Percentiles rank a stretch among this genome's conserved stretches.
These are phyloP conservation scores for Styphnolobium japonicum DNA, from an alignment of 306 rosid genomes.

Conservation along the genomic window DNA sequence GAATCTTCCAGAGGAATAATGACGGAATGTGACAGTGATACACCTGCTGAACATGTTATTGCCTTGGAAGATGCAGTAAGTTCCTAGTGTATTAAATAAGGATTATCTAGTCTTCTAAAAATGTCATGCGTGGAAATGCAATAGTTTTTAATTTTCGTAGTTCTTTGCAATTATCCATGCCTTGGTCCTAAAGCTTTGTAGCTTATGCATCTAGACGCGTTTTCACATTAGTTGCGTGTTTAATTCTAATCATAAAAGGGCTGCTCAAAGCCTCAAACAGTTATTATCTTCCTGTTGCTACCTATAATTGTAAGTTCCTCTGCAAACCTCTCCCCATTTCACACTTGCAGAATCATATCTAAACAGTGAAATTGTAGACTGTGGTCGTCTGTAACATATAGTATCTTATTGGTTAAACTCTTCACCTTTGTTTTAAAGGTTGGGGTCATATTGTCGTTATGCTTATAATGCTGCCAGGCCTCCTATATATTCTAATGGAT, in stretches of 20 bases:
- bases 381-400: not conserved
- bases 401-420: not conserved
- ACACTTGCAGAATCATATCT: not conserved
- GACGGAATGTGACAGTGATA: slow-evolving; percentile 46
- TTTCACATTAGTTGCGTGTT: not conserved
- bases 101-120: not conserved
- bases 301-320: not conserved
- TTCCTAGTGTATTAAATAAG: slow-evolving; percentile 7
- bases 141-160: too few species aligned
- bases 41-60: slow-evolving; percentile 49
- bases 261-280: slow-evolving; percentile 6
- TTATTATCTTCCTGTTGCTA: not conserved
- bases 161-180: not conserved
- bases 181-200: not conserved
- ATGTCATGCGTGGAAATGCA: not conserved
- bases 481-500: not conserved
- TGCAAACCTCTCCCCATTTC: not conserved
- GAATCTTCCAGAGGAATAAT: slow-evolving; percentile 64
- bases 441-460: not conserved
- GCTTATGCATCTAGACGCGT: not conserved
- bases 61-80: slow-evolving; percentile 76
- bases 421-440: not conserved
- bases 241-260: not conserved
- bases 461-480: not conserved
- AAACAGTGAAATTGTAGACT: not conserved